Base-by-base conservation (phyloP, 768 basidiomycete species). In the Lactarius evosmus region DNA sequence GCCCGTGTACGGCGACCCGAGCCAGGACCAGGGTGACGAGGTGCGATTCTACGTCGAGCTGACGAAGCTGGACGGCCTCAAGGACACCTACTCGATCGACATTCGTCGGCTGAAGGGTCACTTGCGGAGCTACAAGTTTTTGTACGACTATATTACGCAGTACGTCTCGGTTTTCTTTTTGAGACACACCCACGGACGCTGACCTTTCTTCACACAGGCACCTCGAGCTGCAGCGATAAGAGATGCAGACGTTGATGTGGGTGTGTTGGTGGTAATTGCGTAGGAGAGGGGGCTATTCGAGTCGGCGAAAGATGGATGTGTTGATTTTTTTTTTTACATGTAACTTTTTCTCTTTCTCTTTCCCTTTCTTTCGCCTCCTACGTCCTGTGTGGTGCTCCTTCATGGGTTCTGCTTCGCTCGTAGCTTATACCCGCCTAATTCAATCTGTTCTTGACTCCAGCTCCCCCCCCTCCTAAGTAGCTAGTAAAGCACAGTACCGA, bases 11-110 rank as follows among this genome's bases (percentile, higher is more conserved):
- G 95, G 95, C 16, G 91, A 91, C 61, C 69, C 78, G n/a, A 72
- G 80, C 4, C 84, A 90, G 69, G 97, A 98, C 71, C 84, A 85
- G 22, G 94, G 94, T 33, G 96, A 96, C 70, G 97, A 98, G 85
- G 93, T 99, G 69, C 86, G 92, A 69, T 98, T 98, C 80, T 92
- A 87, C 14, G 89, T 98, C 66, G 97, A 99, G 78, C 76, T 99
- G 66, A 98, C 96, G 53, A 79, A 91, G 70, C 80, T 99, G 70
- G 89, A 93, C 74, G 85, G 93, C 66, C 80, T 98, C 70, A 91
- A 88, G 69, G 92, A 93, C 72, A 91, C 95, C 51, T 95, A 89
- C 75, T 89, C 89, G 75, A 80, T 98, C 70, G 95, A 98, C 76
- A 88, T 98, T 72, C 85, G 95, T 71, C 78, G 97, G 68, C 73